phyloP scores from a whole-genome alignment of 225 moss, liverwort and hornwort species.

The Pleurozium schreberi region DNA sequence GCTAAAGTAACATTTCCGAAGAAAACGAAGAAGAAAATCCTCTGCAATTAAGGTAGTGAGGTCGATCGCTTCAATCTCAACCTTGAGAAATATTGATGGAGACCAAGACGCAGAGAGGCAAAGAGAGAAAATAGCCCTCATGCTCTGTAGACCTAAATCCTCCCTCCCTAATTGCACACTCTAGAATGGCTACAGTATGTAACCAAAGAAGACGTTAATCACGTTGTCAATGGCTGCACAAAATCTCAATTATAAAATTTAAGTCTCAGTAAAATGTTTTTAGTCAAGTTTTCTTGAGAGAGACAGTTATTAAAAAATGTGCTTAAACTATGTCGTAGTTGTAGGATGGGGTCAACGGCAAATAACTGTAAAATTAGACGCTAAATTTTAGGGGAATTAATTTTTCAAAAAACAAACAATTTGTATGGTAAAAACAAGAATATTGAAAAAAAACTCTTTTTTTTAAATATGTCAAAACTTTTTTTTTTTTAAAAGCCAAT shows the following conservation, averaged over 20 bases:
- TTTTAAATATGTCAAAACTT: neutral
- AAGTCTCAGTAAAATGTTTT: neutral
- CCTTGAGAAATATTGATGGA: neutral
- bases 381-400: neutral
- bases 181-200: neutral
- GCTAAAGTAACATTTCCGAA: neutral
- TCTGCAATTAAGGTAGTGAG: neutral
- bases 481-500: too few relatives aligned
- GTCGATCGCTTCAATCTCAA: too few relatives aligned
- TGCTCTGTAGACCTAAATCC: neutral
- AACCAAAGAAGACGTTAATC: neutral
- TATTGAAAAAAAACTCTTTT: neutral
- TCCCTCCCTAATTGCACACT: neutral
- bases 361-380: neutral
- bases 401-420: neutral
- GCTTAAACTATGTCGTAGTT: neutral
- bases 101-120: neutral
- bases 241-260: neutral
- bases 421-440: too few relatives aligned
- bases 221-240: neutral
- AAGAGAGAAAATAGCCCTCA: neutral
- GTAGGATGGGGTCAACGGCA: rapidly evolving
- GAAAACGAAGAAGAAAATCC: neutral
- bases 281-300: rapidly evolving
- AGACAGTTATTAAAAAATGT: too few relatives aligned